Evolutionary conservation across 495 filamentous ascomycete genomes (phyloP), one percentile per base, ranked within the genome.

Genomic region (Penicillium robsamsonii): DNA sequence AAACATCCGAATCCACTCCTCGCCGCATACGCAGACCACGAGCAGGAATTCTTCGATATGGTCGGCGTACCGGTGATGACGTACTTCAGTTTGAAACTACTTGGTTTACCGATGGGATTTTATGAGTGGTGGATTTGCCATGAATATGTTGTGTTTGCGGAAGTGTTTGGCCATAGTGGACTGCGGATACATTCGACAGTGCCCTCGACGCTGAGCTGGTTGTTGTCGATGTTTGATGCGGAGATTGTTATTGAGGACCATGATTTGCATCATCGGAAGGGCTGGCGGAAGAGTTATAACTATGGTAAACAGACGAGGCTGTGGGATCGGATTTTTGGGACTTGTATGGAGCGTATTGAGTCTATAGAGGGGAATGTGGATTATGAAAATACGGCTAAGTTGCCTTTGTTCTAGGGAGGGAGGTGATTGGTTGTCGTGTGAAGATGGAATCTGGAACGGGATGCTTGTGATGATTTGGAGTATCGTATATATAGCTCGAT

Each of bases 41-140:
- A 72, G 47, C 74, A 76, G 29, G 74, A 76, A 48, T 75, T 76
- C 58, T 75, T 75, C 53, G 74, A 76, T 40, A 74, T 76, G 69
- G 70, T 73, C 30, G 71, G 65, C 8, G 66, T 76, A 0, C 74
- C 74, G 0, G 43, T 75, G 17, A 59, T 75, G 58, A 71, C 74
- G 0, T 76, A 70, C 44, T 49, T 68, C n/a, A 69, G 60, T 31
- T 44, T 76, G 0, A 59, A 56, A 15, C 45, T 64, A 0, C 50
- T 75, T 48, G 74, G 74, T 4, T 49, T 76, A 15, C 72, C 72
- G 1, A 64, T 76, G 63, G 70, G 72, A 0, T 76, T 75, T 52
- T 76, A 76, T 45, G 74, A 76, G 44, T 76, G 74, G 74, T 76
- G 72, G 72, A 55, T 76, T 17, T 76, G 74, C 40, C 74, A 76